Base-by-base conservation (phyloP, 2,329 filamentous ascomycete species). In the Diplodia corticola region DNA sequence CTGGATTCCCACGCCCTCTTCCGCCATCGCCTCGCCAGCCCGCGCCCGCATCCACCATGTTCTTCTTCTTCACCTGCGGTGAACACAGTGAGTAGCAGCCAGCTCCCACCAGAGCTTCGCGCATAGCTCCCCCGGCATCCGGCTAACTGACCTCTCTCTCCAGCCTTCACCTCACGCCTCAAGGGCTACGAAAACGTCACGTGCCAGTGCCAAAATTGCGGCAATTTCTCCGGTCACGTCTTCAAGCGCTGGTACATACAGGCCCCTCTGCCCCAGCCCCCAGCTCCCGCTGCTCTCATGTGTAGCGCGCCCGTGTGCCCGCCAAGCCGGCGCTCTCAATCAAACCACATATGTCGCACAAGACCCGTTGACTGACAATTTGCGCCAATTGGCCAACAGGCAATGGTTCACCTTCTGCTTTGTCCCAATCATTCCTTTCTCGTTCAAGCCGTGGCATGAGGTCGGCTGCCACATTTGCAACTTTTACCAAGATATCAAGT, bases 401-500 rank as follows among this genome's bases (percentile, higher is more conserved):
- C 75, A 82, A 49, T 92, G 89, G 88, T 93, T 93, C 73, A 93
- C 91, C 5, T 88, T 93, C 73, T 93, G 90, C 82, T 92, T 91
- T 78, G 78, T 92, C 63, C 91, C 91, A 57, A 77, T 93, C 53
- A 82, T 93, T 28, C 91, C 91, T 0, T 88, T 93, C 73, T 88
- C 86, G 28, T 71, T 83, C 5, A 83, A 83, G 67, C 81, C 82
- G 0, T 60, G 48, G 77, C 82, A 88, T 71, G 90, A 92, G 72
- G 84, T 94, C 65, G 81, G 83, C 67, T 94, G 91, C 80, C 84
- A 87, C 73, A 88, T 93, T 76, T 94, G 91, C 84, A 87, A 89
- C 75, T 93, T 92, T 75, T 84, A 86, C 69, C 89, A 93, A 75
- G 81, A 83, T 69, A 76, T 83, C 70, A 80, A 80, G 73, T 81